phyloP scores from a whole-genome alignment of 2,329 filamentous ascomycete species.

The Venturia carpophila region DNA sequence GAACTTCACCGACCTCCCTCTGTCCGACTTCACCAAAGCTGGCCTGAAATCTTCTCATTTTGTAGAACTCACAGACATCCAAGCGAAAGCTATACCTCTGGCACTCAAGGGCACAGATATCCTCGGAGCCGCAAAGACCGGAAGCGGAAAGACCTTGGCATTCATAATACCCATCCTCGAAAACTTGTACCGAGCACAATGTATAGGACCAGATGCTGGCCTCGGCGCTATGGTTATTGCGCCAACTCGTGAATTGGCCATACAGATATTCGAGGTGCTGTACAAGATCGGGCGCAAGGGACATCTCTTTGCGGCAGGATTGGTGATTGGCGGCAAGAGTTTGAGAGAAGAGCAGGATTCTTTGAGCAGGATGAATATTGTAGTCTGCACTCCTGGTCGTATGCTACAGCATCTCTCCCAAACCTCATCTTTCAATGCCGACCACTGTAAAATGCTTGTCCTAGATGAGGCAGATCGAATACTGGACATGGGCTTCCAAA shows the following conservation, averaged over 20 bases:
- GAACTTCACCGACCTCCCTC: conserved; percentile 74
- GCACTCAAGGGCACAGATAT: conserved; percentile 82
- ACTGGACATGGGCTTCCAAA: conserved; percentile 94
- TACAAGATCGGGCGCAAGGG: conserved; percentile 76
- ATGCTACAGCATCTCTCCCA: conserved; percentile 96
- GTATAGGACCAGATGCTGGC: conserved; percentile 78
- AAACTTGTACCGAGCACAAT: conserved; percentile 80
- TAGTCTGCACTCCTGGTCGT: conserved; percentile 89
- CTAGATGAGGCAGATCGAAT: conserved; percentile 95
- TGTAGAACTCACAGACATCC: conserved; percentile 83
- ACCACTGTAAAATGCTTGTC: conserved; percentile 86
- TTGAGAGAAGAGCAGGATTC: conserved; percentile 80
- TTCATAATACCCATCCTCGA: conserved; percentile 90
- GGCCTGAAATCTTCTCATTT: conserved; percentile 85
- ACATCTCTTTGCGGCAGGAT: conserved; percentile 82
- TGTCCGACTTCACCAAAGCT: conserved; percentile 69
- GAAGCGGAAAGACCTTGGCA: conserved; percentile 88
- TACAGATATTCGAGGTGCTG: conserved; percentile 93
- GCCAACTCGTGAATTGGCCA: conserved; percentile 88
- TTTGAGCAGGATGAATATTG: conserved; percentile 86
- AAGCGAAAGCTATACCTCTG: conserved; percentile 78
- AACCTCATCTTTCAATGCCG: conserved; percentile 80
- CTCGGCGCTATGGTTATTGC: conserved; percentile 88
- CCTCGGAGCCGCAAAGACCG: conserved; percentile 89
- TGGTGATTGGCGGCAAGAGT: conserved; percentile 90